Percentiles rank a stretch among this genome's conserved stretches.
Conservation (phyloP, 2,329 filamentous ascomycete genomes). For the Biscogniauxia marginata region DNA sequence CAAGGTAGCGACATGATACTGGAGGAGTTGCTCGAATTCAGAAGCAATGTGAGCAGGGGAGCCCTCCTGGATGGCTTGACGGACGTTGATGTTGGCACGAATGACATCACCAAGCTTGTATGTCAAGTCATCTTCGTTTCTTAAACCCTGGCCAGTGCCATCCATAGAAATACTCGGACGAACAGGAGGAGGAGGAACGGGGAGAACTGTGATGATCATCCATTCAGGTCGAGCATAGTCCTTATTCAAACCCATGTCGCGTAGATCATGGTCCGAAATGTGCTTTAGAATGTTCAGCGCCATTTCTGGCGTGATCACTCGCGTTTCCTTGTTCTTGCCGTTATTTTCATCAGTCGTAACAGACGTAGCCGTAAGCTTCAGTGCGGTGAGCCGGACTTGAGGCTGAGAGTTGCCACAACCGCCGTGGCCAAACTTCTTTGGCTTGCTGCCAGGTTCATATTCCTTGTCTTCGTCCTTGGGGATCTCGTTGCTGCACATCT, state of each 20-base stretch:
- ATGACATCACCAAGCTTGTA: conserved; percentile 99
- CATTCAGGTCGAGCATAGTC: conserved; percentile 96
- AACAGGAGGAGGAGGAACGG: conserved; percentile 92
- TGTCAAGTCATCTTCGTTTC: conserved; percentile 97
- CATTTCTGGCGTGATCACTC: conserved; percentile 77
- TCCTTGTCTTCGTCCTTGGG: conserved; percentile 68
- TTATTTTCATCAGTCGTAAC: conserved; percentile 79
- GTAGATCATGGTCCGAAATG: conserved; percentile 78
- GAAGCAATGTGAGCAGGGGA: conserved; percentile 86
- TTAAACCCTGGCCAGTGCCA: conserved; percentile 85
- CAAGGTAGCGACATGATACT: conserved; percentile 98
- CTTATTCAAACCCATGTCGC: conserved; percentile 85
- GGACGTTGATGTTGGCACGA: conserved; percentile 92
- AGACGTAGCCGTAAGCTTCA: conserved; percentile 75
- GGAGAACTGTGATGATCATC: conserved; percentile 95
- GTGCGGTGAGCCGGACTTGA: conserved; percentile 79
- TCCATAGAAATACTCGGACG: conserved; percentile 97
- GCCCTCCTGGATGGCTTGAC: conserved; percentile 85
- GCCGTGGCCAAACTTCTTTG: conserved; percentile 66
- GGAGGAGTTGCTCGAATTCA: conserved; percentile 88
- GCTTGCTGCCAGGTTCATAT: conserved; percentile 59
- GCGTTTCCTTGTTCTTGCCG: conserved; percentile 72
- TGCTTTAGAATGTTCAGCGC: conserved; percentile 83
- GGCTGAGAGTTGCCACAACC: conserved; percentile 93
- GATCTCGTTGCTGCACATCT: conserved; percentile 78